Base-by-base conservation (phyloP, 2,329 filamentous ascomycete genomes). In the Fusarium guadeloupense region DNA sequence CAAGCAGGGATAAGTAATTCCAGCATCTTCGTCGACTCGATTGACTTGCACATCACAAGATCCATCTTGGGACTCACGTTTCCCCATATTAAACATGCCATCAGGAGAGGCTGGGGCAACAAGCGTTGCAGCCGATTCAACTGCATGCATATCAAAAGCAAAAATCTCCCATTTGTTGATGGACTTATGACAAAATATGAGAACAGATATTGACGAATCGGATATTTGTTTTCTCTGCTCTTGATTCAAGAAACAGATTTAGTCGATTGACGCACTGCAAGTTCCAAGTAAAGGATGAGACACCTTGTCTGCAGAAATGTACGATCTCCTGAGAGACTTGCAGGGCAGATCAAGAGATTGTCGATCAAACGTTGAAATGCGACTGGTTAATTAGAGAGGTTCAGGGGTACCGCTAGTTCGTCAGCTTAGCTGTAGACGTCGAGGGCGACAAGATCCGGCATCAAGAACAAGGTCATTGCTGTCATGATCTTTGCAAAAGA, bases 21-120 rank as follows among this genome's bases (percentile, higher is more conserved):
- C 49, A 45, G 45, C 34, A 43, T 31, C 14, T 40, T 42, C 39
- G 17, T 33, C 31, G 23, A 31, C 23, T 20, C 19, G 39, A 52
- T 56, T n/a, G n/a, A n/a, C 28, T 31, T 31, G n/a, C 28, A 31
- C 25, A 41, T 33, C 31, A 40, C 50, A 50, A 52, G 37, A 38
- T 55, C 39, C 47, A 49, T 66, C 52, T 59, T 35, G 42, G 43
- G 43, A 41, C 37, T 43, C 34, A 14, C 35, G 10, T 23, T 48
- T 37, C 58, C 53, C 60, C 52, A 55, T 43, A 60, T 64, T 66
- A 64, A 66, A 62, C 66, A 64, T 38, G 49, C 35, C 50, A 48
- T 17, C 54, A 52, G 54, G 21, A 54, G 25, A 46, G 20, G 40
- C 54, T 50, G 23, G n/a, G 23, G 9, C 25, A 46, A 37, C 37